Base-by-base conservation (phyloP, 1,284 basidiomycete species). In the Malassezia globosa region DNA sequence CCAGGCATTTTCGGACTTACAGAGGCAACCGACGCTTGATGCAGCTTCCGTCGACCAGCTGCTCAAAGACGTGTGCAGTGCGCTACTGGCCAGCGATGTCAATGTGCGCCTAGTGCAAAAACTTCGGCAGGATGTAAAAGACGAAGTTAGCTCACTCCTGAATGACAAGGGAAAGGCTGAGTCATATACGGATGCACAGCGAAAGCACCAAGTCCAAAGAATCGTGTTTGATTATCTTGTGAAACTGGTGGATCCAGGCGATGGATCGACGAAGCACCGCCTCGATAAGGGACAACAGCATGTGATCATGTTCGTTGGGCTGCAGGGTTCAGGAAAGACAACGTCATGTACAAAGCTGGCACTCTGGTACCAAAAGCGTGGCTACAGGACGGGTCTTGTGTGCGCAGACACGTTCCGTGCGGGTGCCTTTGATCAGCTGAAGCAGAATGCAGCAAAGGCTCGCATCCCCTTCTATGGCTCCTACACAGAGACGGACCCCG, bases 371-470 rank as follows among this genome's bases (percentile, higher is more conserved):
- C 88, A 94, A 73, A 85, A 88, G 66, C 82, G 90, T 59, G 94
- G 94, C 4, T 88, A 95, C 79, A 89, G 90, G 72, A 86, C 89
- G n/a, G 88, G 84, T 60, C 87, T 99, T 41, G 94, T 99, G 62
- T 99, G 94, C 66, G 94, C 94, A 22, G 94, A 99, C 74, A 99
- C 94, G 2, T 99, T 97, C 79, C 86, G 94, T 76, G 94, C 94
- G 5, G 94, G 94, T 58, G 94, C 94, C 36, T 99, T 99, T 73
- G 94, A 99, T 73, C 94, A 99, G 65, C 69, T 80, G 38, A 79
- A 99, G 83, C 60, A 85, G 85, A 80, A 80, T 61, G 94, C 94
- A 7, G 94, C 90, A 26, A 95, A 95, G 75, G 94, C 92, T 44
- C 95, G 94, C 73, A 88, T 99, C 13, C 90, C 94, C 10, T 99